Evolutionary conservation across 1,284 basidiomycete species (phyloP).

Genomic region (Trametes versicolor): DNA sequence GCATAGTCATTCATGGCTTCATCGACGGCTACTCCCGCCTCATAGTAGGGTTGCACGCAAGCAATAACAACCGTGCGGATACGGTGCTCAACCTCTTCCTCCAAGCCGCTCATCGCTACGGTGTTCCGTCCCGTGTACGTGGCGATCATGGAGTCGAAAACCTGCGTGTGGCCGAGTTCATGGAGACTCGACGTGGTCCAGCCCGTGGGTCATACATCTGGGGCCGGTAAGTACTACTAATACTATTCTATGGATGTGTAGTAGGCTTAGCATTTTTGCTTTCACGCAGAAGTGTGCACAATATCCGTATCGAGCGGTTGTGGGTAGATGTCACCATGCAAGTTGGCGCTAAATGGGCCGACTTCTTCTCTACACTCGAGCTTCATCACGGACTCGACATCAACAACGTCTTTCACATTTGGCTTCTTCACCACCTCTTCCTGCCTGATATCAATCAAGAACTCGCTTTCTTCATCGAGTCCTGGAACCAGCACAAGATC

Average conservation of each 20-base stretch:
- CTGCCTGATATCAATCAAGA: slow-evolving; percentile 14
- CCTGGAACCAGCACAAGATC: not conserved
- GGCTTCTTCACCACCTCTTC: slow-evolving; percentile 35
- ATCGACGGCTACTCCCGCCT: slow-evolving; percentile 48
- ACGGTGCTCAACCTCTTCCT: slow-evolving; percentile 38
- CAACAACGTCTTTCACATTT: slow-evolving; percentile 33
- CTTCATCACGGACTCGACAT: slow-evolving; percentile 32
- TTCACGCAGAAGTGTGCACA: slow-evolving; percentile 23
- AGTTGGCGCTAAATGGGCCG: slow-evolving; percentile 44
- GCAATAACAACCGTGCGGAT: slow-evolving; percentile 33
- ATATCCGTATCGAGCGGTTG: slow-evolving; percentile 40
- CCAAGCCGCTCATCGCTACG: slow-evolving; percentile 17
- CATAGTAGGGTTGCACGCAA: slow-evolving; percentile 43
- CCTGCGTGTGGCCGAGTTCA: slow-evolving; percentile 39
- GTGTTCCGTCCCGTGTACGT: slow-evolving; percentile 38
- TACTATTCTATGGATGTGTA: not conserved
- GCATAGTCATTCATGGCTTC: slow-evolving; percentile 47
- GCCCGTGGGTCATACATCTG: slow-evolving; percentile 48
- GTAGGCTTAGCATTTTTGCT: too few relatives aligned
- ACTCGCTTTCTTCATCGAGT: slow-evolving; percentile 29
- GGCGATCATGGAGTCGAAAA: slow-evolving; percentile 46
- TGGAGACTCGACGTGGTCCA: slow-evolving; percentile 42
- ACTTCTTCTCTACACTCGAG: slow-evolving; percentile 45
- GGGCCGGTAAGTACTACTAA: slow-evolving; percentile 46
- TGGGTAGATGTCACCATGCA: slow-evolving; percentile 50